Base-by-base conservation (phyloP, 2,329 filamentous ascomycete species). In the Aureobasidium pullulans region DNA sequence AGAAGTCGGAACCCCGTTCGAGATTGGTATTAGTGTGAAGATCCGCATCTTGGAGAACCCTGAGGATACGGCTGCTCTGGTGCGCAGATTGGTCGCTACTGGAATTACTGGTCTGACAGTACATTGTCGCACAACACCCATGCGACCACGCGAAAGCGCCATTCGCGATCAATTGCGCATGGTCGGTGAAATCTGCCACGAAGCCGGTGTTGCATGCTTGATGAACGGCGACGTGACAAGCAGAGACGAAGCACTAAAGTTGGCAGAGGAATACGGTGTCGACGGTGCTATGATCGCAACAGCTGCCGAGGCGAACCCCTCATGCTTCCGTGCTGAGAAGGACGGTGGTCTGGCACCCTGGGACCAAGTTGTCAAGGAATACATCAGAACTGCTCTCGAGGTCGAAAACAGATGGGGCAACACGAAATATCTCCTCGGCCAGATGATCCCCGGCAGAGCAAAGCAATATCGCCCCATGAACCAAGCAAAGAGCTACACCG, bases 211-310 rank as follows among this genome's bases (percentile, higher is more conserved):
- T 2, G 91, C 93, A 8, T 96, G 93, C 69, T 75, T 97, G 42
- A 92, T 97, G 85, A 99, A 99, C 69, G 94, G 94, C 49, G 94
- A 99, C 68, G 91, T 99, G 0, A 84, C 81, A 58, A 84, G 79
- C 39, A 83, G 89, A 58, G 87, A 90, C 53, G 79, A 96, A 61
- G 93, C 86, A 0, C 69, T 88, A 7, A 71, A 78, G 61, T 79
- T 99, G 6, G 86, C 91, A 62, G 68, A 82, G 29, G 87, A 96
- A 70, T 96, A 83, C 69, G 87, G 86, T n/a, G 89, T 88, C 6
- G 92, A 97, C 69, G 93, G 92, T 6, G 94, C 90, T 62, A 99
- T 99, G 94, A 97, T 99, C 67, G 94, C 94, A 9, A 94, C 90
- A 3, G 83, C 90, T 3, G 94, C 94, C 1, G 94, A 99, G 77